phyloP scores from a whole-genome alignment of 768 basidiomycete species.

The Trametes sanguinea region DNA sequence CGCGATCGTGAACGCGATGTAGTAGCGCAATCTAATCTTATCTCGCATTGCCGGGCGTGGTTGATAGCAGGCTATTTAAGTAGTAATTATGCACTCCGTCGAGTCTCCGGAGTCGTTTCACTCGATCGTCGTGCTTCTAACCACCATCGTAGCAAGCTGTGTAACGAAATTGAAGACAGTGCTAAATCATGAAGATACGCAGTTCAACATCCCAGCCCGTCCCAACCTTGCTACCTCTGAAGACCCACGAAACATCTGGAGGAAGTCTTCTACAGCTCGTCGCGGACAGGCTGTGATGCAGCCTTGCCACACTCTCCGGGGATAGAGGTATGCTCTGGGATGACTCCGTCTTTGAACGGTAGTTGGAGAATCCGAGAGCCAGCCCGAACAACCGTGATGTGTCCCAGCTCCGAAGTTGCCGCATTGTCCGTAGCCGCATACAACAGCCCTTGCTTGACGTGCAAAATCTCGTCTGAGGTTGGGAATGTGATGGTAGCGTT shows the following conservation, averaged over 20 bases:
- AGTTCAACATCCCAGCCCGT: too few relatives aligned
- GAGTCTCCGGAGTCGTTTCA: too few relatives aligned
- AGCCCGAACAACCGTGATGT: slow-evolving; percentile 1
- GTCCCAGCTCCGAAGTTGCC: slow-evolving; percentile 8
- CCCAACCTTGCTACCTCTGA: too few relatives aligned
- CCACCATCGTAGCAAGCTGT: too few relatives aligned
- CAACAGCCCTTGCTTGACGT: background rate
- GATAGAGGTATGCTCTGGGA: slow-evolving; percentile 1
- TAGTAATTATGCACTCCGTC: too few relatives aligned
- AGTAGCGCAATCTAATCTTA: background rate
- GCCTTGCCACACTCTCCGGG: background rate
- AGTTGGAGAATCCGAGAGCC: slow-evolving; percentile 5
- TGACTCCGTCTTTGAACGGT: slow-evolving; percentile 3
- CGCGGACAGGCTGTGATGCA: background rate
- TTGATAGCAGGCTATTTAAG: background rate
- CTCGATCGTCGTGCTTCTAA: too few relatives aligned
- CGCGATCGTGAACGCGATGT: background rate
- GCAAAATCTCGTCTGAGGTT: slow-evolving; percentile 1
- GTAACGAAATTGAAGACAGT: too few relatives aligned
- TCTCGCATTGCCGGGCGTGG: background rate
- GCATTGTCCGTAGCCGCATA: slow-evolving; percentile 8
- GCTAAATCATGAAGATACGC: too few relatives aligned
- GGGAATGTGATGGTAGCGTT: slow-evolving; percentile 13
- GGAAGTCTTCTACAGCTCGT: background rate
- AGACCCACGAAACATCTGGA: too few relatives aligned